These are phyloP conservation scores for Trichoderma asperellum DNA, from an alignment of 2,329 filamentous ascomycete species.

Conservation along the genomic window DNA sequence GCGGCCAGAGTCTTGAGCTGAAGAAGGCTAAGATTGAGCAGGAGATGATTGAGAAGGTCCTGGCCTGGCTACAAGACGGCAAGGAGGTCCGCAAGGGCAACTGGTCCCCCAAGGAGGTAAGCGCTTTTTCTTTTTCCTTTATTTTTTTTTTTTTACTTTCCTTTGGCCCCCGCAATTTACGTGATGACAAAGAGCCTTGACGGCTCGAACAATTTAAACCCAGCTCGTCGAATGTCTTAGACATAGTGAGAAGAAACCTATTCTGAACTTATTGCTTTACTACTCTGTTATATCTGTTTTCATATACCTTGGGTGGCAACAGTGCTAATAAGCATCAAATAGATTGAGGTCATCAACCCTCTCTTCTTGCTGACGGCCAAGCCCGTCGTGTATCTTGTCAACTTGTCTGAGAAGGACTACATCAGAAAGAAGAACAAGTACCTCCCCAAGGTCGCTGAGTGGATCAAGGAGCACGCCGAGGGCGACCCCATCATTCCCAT, in stretches of 20 bases:
- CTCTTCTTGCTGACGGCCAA: conserved; percentile 94
- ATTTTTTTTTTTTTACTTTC: conserved; percentile 27
- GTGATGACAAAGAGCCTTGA: conserved; percentile 98
- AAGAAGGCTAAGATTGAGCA: conserved; percentile 97
- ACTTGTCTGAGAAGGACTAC: conserved; percentile 95
- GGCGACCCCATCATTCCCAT: conserved; percentile 93
- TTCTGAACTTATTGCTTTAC: conserved; percentile 58
- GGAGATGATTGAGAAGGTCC: conserved; percentile 87
- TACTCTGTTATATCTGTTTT: neutral
- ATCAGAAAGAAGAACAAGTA: conserved; percentile 99
- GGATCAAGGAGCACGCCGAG: conserved; percentile 87
- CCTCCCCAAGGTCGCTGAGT: conserved; percentile 88
- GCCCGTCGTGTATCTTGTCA: conserved; percentile 95
- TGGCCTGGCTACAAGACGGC: conserved; percentile 80
- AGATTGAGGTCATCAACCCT: conserved; percentile 98
- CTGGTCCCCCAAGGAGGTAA: conserved; percentile 95
- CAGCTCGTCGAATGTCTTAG: conserved; percentile 97
- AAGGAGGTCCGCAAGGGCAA: conserved; percentile 91
- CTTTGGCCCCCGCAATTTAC: conserved; percentile 42
- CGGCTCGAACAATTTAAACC: conserved; percentile 92
- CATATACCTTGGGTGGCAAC: neutral
- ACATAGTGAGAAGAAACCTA: conserved; percentile 83
- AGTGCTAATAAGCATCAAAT: conserved; percentile 26
- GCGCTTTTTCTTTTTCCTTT: conserved; percentile 41
- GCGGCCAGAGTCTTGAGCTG: conserved; percentile 94